Conservation (phyloP, 148 eudicot genomes). For the Camellia japonica region DNA sequence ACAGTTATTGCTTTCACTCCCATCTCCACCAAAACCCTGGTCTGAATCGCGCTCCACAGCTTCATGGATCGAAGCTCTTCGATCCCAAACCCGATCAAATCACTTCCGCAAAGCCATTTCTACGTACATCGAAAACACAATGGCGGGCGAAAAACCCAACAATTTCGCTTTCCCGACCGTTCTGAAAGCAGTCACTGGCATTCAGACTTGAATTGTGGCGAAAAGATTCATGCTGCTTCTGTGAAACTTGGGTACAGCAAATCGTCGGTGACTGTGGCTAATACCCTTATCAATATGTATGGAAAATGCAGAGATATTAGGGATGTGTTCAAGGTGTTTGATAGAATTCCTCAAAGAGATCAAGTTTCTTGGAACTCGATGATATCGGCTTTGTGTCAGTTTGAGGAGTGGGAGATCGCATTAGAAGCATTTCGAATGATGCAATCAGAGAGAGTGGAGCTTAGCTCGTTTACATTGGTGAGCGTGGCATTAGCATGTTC, state of each 20-base stretch:
- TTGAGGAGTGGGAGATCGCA: constrained; percentile 65
- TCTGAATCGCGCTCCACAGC: constrained; percentile 30
- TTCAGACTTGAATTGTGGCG: constrained; percentile 53
- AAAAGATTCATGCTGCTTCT: constrained; percentile 59
- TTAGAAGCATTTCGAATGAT: constrained; percentile 58
- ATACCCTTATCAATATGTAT: constrained; percentile 66
- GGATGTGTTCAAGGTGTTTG: constrained; percentile 61
- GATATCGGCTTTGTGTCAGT: constrained; percentile 60
- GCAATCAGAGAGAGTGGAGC: constrained; percentile 46
- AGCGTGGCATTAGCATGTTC: constrained; percentile 64
- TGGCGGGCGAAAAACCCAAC: constrained; percentile 45
- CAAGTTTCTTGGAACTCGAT: constrained; percentile 88
- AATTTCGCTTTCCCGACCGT: constrained; percentile 68
- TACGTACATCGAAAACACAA: constrained; percentile 57
- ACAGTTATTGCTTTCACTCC: constrained; percentile 4
- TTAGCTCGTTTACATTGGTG: constrained; percentile 76
- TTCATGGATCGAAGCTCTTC: constrained; percentile 68
- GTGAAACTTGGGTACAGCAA: constrained; percentile 52
- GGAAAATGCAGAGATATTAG: constrained; percentile 61
- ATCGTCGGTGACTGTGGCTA: constrained; percentile 52
- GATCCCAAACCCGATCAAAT: constrained; percentile 54
- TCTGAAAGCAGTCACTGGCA: constrained; percentile 56
- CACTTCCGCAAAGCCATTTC: constrained; percentile 52
- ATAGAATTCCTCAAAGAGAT: constrained; percentile 59
- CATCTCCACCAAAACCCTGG: constrained; percentile 25